Evolutionary conservation across 2,329 filamentous ascomycete genomes (phyloP).

Genomic region (Zymoseptoria ardabiliae): DNA sequence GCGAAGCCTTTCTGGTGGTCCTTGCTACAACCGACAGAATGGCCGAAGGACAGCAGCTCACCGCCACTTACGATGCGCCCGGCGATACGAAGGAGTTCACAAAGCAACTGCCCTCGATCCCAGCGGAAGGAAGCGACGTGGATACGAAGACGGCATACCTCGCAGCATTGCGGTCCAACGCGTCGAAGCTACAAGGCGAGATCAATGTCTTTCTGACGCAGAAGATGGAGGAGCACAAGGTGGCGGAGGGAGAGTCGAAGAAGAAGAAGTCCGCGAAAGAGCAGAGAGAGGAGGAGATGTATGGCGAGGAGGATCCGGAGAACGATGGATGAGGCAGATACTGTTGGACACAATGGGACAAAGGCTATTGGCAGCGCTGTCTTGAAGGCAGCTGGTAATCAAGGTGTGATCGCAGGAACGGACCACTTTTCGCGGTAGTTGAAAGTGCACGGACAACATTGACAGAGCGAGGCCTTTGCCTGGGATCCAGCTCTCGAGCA

Average conservation of each 20-base stretch:
- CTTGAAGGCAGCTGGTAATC: not conserved
- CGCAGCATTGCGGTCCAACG: constrained; percentile 49
- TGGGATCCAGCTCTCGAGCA: too few relatives aligned
- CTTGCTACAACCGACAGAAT: not conserved
- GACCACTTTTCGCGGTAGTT: too few relatives aligned
- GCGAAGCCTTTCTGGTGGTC: too few relatives aligned
- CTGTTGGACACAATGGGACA: not conserved
- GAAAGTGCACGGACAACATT: too few relatives aligned
- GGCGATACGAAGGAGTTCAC: constrained; percentile 19
- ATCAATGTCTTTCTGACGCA: constrained; percentile 65
- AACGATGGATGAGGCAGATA: constrained; percentile 35
- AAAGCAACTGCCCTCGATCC: constrained; percentile 14
- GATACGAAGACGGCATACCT: constrained; percentile 55
- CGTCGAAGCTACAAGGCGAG: constrained; percentile 52
- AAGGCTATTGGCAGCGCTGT: too few relatives aligned
- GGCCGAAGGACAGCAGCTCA: constrained; percentile 8
- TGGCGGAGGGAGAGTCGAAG: constrained; percentile 29
- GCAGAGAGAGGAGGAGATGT: constrained; percentile 56
- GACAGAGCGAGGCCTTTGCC: too few relatives aligned
- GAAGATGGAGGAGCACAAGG: constrained; percentile 68
- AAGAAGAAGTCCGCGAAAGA: constrained; percentile 14
- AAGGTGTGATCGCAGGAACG: not conserved
- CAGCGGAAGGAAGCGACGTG: constrained; percentile 13
- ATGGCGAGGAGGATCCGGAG: constrained; percentile 72
- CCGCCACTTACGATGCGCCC: constrained; percentile 23